These are phyloP conservation scores for Peniophora sp. DNA, from an alignment of 1,284 basidiomycete genomes.

Conservation along the genomic window DNA sequence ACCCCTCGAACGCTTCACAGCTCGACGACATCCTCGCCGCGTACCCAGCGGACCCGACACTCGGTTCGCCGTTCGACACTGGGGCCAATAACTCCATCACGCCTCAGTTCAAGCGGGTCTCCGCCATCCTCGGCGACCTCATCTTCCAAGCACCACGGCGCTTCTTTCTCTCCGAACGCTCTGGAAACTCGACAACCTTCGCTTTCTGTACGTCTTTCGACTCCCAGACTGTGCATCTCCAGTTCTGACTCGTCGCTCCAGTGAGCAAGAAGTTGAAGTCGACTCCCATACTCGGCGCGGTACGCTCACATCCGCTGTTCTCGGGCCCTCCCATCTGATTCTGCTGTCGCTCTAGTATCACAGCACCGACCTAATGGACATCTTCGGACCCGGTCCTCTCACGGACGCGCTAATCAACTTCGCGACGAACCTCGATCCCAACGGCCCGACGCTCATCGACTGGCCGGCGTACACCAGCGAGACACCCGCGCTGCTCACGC, in stretches of 20 bases:
- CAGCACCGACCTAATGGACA: conserved; percentile 7
- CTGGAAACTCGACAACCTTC: conserved; percentile 1
- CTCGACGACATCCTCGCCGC: conserved; percentile 26
- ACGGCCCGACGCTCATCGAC: conserved; percentile 17
- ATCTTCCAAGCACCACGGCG: conserved; percentile 41
- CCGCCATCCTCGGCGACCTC: conserved; percentile 42
- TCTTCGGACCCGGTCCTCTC: conserved; percentile 5
- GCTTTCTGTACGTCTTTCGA: not conserved
- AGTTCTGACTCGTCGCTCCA: not conserved
- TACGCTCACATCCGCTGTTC: not conserved
- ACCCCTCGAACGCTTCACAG: conserved; percentile 17
- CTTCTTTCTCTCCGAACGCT: conserved; percentile 2
- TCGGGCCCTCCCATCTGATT: not conserved
- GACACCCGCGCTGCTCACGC: conserved; percentile 33
- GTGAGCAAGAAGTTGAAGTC: conserved; percentile 11
- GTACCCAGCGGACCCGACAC: conserved; percentile 34
- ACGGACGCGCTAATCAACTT: conserved; percentile 10
- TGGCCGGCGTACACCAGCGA: conserved; percentile 43
- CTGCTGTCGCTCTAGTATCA: not conserved
- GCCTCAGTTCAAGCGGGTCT: conserved; percentile 45
- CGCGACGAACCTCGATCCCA: conserved; percentile 10
- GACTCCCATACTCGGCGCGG: conserved; percentile 9
- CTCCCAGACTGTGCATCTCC: not conserved
- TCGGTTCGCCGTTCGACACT: conserved; percentile 48
- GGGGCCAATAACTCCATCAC: conserved; percentile 33